A percentile compares a stretch with the other conserved stretches of the same genome.
Conservation (phyloP, 805 yeast species). For the Yueomyces sinensis region DNA sequence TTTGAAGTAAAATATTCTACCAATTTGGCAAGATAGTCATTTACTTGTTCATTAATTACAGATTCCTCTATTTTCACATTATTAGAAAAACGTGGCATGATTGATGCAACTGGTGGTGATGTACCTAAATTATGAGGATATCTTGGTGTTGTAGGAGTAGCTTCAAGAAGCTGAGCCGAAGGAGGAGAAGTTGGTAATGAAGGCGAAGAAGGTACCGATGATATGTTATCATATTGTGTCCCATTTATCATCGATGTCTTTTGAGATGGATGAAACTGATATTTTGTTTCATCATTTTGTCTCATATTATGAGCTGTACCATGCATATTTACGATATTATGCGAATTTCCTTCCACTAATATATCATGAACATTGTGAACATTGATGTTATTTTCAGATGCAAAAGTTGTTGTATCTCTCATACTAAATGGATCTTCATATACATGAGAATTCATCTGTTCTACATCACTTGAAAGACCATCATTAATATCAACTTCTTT, state of each 20-base stretch:
- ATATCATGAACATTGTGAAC: background rate
- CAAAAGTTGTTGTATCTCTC: background rate
- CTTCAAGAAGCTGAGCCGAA: conserved; percentile 3
- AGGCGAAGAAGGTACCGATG: conserved; percentile 18
- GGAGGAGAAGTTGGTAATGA: conserved; percentile 24
- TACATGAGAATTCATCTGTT: conserved; percentile 9
- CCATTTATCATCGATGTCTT: conserved; percentile 1
- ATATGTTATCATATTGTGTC: conserved; percentile 2
- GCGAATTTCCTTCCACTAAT: background rate
- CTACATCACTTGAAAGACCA: conserved; percentile 26
- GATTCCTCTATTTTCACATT: conserved; percentile 15
- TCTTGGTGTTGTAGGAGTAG: conserved; percentile 19
- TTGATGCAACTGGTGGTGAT: conserved; percentile 21
- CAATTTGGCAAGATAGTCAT: conserved; percentile 18
- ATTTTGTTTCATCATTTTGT: background rate
- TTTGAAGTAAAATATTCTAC: conserved; percentile 24
- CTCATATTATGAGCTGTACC: background rate
- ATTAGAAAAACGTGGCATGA: conserved; percentile 18
- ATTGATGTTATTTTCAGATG: background rate
- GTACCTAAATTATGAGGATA: conserved; percentile 18
- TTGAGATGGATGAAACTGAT: background rate
- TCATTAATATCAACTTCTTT: conserved; percentile 24
- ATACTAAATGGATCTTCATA: background rate
- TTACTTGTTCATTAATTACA: conserved; percentile 22
- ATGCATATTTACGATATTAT: background rate